Base-by-base conservation (phyloP, 2,329 filamentous ascomycete species). In the Sclerotinia trifoliorum region DNA sequence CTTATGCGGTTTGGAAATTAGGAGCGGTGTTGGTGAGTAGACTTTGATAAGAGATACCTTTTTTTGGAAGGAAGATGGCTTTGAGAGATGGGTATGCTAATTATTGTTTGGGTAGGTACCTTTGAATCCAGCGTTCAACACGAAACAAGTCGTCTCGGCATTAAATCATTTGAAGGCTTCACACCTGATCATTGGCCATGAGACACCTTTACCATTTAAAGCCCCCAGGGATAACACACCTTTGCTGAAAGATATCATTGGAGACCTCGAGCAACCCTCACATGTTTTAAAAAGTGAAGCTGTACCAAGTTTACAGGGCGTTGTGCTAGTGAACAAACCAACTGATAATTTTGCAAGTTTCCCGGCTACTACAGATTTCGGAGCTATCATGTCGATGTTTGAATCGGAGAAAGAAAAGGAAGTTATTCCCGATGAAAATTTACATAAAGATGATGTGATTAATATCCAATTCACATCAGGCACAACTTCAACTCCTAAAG, bases 381-480 rank as follows among this genome's bases (percentile, higher is more conserved):
- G 39, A 0, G 51, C 65, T 55, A 82, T 51, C 70, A 74, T 21
- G 61, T 44, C 57, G 19, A 58, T 69, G 0, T 56, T 70, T 2
- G 68, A 68, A 13, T 69, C 70, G 7, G 73, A 77, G 21, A 78
- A 79, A 0, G 71, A 75, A 2, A 69, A 74, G 0, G 24, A 77
- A 2, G 74, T 87, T 2, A 75, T 70, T 26, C 84, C 85, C 0
- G 81, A 84, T 66, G 67, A 78, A 32, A 80, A 81, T 0, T 81
- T 90, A 1, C 73, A 82, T 21, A 83, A 88, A 0, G 78, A 86
- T 70, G 94, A 98, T 63, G 88, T 90, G 2, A 89, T 96, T 73
- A 98, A 97, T 77, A 97, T 98, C 72, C 94, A 98, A 78, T 98
- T 98, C 81, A 99, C 95, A 0, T 94, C 90, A 0, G 95, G 94